These are phyloP conservation scores for Candida sanyaensis DNA, from an alignment of 1,139 yeast genomes.

Conservation along the genomic window DNA sequence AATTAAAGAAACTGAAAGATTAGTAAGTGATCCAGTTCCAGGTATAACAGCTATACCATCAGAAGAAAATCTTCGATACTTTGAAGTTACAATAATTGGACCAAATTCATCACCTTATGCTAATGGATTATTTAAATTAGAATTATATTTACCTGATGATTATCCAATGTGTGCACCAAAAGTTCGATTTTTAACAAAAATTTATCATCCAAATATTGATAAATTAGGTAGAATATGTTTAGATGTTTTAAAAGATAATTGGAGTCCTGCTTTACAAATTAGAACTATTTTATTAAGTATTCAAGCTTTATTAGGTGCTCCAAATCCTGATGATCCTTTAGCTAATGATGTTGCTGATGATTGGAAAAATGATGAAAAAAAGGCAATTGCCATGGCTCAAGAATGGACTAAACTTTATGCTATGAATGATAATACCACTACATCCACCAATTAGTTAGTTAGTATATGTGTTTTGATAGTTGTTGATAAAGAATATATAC, in stretches of 20 bases:
- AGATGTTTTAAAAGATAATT: slow-evolving; percentile 85
- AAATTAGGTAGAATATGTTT: slow-evolving; percentile 92
- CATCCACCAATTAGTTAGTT: neutral
- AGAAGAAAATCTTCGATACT: slow-evolving; percentile 90
- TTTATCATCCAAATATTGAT: slow-evolving; percentile 96
- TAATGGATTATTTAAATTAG: slow-evolving; percentile 72
- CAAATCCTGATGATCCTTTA: slow-evolving; percentile 97
- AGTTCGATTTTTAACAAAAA: slow-evolving; percentile 87
- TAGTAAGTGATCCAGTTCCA: slow-evolving; percentile 93
- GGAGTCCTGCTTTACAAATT: slow-evolving; percentile 99
- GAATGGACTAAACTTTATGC: slow-evolving; percentile 85
- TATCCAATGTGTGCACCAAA: slow-evolving; percentile 95
- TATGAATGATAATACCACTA: slow-evolving; percentile 8
- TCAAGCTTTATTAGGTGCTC: slow-evolving; percentile 92
- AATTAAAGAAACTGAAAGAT: slow-evolving; percentile 90
- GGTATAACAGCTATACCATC: slow-evolving; percentile 93
- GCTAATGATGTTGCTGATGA: slow-evolving; percentile 98
- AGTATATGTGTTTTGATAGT: no score
- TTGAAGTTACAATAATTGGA: slow-evolving; percentile 83
- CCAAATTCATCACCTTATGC: slow-evolving; percentile 88
- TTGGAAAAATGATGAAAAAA: slow-evolving; percentile 85
- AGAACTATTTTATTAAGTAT: slow-evolving; percentile 90
- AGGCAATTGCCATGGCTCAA: slow-evolving; percentile 81
- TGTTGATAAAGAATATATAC: no score
- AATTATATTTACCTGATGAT: slow-evolving; percentile 82